Conservation (phyloP, 208 protist genomes). For the Trypanosoma platydactyli region DNA sequence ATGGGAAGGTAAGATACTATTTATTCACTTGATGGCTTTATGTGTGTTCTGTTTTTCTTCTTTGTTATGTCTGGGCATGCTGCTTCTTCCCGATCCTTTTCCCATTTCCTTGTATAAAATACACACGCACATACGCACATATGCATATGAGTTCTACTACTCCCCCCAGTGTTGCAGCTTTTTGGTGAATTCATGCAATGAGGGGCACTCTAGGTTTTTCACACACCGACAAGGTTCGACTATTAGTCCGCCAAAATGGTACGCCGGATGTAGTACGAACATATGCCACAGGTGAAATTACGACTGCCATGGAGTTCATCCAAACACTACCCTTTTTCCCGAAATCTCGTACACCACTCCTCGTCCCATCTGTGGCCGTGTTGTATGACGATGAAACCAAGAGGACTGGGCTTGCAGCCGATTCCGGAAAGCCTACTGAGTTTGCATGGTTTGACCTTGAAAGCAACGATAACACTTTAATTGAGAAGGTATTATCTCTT, state of each 20-base stretch:
- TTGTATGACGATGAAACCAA: slow-evolving; percentile 8
- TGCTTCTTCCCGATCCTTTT: too few species aligned
- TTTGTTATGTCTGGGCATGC: neutral
- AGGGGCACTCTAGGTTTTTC: neutral
- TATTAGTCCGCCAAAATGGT: slow-evolving; percentile 21
- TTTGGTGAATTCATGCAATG: slow-evolving; percentile 11
- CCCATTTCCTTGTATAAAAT: too few species aligned
- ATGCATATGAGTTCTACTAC: neutral
- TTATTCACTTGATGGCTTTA: too few species aligned
- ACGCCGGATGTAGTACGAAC: slow-evolving; percentile 7
- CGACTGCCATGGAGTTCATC: slow-evolving; percentile 2
- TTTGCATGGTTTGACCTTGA: slow-evolving; percentile 36
- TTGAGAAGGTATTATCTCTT: slow-evolving; percentile 26
- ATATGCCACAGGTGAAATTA: slow-evolving; percentile 10
- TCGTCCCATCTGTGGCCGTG: slow-evolving; percentile 27
- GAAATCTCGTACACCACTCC: slow-evolving; percentile 13
- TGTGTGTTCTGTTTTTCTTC: neutral
- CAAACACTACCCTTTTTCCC: slow-evolving; percentile 20
- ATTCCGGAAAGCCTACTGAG: slow-evolving; percentile 5
- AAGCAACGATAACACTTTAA: slow-evolving; percentile 11
- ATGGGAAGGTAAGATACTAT: too few species aligned
- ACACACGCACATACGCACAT: too few species aligned
- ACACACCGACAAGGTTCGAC: slow-evolving; percentile 5
- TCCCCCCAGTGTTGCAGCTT: neutral
- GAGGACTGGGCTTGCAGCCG: neutral